phyloP scores from a whole-genome alignment of 1,284 basidiomycete genomes.

The Schizophyllum amplum region DNA sequence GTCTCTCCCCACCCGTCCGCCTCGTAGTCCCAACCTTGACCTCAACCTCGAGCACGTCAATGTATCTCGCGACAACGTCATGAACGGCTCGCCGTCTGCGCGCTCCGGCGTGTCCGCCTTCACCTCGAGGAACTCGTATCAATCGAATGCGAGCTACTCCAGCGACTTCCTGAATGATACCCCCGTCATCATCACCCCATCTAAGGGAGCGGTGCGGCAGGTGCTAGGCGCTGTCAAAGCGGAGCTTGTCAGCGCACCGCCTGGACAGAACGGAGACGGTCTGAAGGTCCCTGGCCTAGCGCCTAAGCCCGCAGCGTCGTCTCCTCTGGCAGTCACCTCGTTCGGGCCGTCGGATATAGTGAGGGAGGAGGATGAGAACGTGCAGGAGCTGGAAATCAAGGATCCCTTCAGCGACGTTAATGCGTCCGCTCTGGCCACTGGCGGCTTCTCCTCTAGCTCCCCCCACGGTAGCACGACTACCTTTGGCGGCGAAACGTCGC shows the following conservation, averaged over 20 bases:
- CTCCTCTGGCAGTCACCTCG: slow-evolving; percentile 62
- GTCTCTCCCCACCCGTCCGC: slow-evolving; percentile 49
- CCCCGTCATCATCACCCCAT: slow-evolving; percentile 70
- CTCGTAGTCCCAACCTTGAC: slow-evolving; percentile 49
- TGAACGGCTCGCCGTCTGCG: slow-evolving; percentile 42
- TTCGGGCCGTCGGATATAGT: slow-evolving; percentile 65
- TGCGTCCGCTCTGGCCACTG: slow-evolving; percentile 27
- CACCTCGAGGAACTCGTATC: slow-evolving; percentile 58
- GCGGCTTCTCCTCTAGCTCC: background rate
- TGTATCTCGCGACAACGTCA: slow-evolving; percentile 44
- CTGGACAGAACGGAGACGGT: slow-evolving; percentile 26
- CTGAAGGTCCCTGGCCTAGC: slow-evolving; percentile 29
- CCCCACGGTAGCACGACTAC: slow-evolving; percentile 20
- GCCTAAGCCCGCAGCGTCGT: slow-evolving; percentile 41
- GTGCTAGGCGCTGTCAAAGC: slow-evolving; percentile 70
- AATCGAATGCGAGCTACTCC: slow-evolving; percentile 64
- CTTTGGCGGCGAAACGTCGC: slow-evolving; percentile 29
- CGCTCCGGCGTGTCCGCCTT: slow-evolving; percentile 44
- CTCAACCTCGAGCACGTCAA: slow-evolving; percentile 59
- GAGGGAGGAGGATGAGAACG: slow-evolving; percentile 40
- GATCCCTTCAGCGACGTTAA: slow-evolving; percentile 60
- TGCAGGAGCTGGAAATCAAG: slow-evolving; percentile 20
- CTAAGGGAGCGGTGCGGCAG: slow-evolving; percentile 56
- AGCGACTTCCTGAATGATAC: slow-evolving; percentile 74
- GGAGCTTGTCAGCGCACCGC: slow-evolving; percentile 60